phyloP scores from a whole-genome alignment of 768 basidiomycete genomes.

The Pholiota molesta region DNA sequence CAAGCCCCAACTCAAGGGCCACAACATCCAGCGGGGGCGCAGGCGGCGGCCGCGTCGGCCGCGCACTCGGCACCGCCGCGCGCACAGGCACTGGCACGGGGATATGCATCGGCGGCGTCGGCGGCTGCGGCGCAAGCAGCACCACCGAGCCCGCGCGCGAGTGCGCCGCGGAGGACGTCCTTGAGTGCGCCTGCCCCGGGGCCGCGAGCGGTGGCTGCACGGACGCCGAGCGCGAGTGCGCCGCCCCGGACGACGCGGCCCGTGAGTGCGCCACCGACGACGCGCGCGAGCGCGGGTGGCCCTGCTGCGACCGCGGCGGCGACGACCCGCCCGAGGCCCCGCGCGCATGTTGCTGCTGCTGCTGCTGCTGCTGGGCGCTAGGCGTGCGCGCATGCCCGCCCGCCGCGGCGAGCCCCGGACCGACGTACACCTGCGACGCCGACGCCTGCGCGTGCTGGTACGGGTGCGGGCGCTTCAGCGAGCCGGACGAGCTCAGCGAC shows the following conservation, averaged over 20 bases:
- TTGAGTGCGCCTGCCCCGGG: neutral
- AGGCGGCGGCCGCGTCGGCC: slow-evolving; percentile 20
- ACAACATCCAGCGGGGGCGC: slow-evolving; percentile 20
- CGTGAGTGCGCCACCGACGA: neutral
- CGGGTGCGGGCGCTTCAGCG: neutral
- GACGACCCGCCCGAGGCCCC: neutral
- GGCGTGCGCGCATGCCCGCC: neutral
- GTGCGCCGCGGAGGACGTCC: neutral
- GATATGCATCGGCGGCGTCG: slow-evolving; percentile 4
- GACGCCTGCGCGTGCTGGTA: slow-evolving; percentile 21
- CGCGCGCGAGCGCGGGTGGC: neutral
- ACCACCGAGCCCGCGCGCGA: neutral
- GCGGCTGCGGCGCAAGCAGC: neutral
- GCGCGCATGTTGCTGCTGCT: neutral
- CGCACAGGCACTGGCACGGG: slow-evolving; percentile 12
- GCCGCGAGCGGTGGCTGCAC: neutral
- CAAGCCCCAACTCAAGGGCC: neutral
- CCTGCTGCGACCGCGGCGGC: neutral
- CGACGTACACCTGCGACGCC: slow-evolving; percentile 32
- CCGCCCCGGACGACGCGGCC: too few relatives aligned
- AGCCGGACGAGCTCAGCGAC: slow-evolving; percentile 1
- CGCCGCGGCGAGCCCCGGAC: slow-evolving; percentile 9
- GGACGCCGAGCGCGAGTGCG: neutral
- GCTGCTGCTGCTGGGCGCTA: neutral
- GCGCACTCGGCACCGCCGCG: neutral